Conservation (phyloP, 2,329 filamentous ascomycete species). For the Gaeumannomyces tritici region DNA sequence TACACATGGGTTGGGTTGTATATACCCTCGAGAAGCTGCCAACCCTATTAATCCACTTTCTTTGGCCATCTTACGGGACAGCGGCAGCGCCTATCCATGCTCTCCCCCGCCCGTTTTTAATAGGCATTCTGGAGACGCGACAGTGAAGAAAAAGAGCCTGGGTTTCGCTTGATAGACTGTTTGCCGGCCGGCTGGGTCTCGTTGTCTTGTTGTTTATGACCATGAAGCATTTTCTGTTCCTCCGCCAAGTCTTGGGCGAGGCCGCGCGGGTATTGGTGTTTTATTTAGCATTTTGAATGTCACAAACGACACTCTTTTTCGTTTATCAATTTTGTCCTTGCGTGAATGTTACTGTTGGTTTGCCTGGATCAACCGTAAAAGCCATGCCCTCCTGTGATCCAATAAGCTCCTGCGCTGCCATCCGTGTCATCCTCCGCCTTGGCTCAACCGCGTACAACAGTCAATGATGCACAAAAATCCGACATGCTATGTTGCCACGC, state of each 20-base stretch:
- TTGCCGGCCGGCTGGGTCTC: neutral
- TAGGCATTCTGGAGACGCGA: neutral
- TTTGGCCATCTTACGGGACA: neutral
- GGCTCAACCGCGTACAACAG: no score
- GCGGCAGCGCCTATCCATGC: neutral
- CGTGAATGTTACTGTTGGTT: no score
- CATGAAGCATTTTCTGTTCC: neutral
- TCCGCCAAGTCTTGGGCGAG: neutral
- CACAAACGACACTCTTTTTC: neutral
- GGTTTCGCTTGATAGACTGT: neutral
- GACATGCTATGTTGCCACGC: no score
- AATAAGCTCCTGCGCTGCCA: no score
- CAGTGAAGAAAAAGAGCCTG: neutral
- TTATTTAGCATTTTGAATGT: constrained; percentile 3
- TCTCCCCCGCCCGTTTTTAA: neutral
- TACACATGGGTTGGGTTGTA: neutral
- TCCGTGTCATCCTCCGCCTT: no score
- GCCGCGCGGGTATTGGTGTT: neutral
- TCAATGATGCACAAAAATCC: no score
- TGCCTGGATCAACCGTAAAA: no score
- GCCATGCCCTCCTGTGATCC: no score
- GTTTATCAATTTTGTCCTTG: neutral
- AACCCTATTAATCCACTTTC: neutral
- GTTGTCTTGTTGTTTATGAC: constrained; percentile 1
- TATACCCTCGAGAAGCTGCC: neutral